Evolutionary conservation across 352 stramenopile species (phyloP).

Genomic region (Phytophthora kernoviae): DNA sequence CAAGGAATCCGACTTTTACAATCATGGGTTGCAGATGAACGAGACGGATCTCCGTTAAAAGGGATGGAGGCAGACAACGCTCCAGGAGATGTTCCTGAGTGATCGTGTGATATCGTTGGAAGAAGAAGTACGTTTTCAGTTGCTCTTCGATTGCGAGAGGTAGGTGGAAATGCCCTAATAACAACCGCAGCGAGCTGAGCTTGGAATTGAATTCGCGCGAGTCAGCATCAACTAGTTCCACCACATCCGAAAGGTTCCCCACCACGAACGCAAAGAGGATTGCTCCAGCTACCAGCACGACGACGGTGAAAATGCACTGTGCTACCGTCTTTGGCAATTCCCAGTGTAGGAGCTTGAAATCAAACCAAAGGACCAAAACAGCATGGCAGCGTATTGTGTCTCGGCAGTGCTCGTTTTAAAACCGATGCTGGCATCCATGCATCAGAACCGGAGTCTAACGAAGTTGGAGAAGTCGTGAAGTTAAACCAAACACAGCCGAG

Average conservation of each 20-base stretch:
- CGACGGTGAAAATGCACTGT: slow-evolving; percentile 53
- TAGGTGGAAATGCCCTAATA: slow-evolving; percentile 59
- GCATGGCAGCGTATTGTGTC: slow-evolving; percentile 42
- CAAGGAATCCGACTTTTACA: slow-evolving; percentile 56
- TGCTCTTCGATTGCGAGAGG: slow-evolving; percentile 48
- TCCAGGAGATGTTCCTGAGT: slow-evolving; percentile 61
- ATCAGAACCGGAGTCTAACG: not conserved
- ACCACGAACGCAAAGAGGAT: slow-evolving; percentile 62
- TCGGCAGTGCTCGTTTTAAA: not conserved
- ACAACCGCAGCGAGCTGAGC: slow-evolving; percentile 55
- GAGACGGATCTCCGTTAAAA: slow-evolving; percentile 61
- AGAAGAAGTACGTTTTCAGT: slow-evolving; percentile 76
- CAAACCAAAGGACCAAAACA: slow-evolving; percentile 69
- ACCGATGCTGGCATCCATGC: slow-evolving; percentile 15
- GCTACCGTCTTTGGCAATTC: slow-evolving; percentile 41
- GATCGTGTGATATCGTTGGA: slow-evolving; percentile 63
- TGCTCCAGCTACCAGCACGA: slow-evolving; percentile 47
- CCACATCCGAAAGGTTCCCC: slow-evolving; percentile 63
- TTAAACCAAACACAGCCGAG: slow-evolving; percentile 70
- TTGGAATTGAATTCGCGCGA: slow-evolving; percentile 62
- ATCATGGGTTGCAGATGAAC: slow-evolving; percentile 67
- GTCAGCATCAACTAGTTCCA: slow-evolving; percentile 56
- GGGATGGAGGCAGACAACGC: slow-evolving; percentile 49
- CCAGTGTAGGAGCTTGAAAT: slow-evolving; percentile 57
- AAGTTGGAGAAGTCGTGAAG: slow-evolving; percentile 27